Conservation (phyloP, 1,139 yeast genomes). For the Candida buenavistaensis region DNA sequence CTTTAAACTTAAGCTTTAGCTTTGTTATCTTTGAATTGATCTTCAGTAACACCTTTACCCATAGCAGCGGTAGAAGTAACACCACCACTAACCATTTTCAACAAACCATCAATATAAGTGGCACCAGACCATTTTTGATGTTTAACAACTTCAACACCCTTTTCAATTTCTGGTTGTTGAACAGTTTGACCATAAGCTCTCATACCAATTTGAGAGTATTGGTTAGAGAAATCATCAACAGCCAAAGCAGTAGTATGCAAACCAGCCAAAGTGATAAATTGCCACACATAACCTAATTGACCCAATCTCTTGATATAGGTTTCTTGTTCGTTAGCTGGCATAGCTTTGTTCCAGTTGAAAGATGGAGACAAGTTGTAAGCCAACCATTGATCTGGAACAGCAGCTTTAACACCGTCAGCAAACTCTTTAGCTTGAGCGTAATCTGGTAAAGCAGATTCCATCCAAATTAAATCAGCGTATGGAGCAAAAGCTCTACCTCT, state of each 20-base stretch:
- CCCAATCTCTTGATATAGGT: conserved; percentile 88
- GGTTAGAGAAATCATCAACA: conserved; percentile 79
- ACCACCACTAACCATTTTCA: conserved; percentile 93
- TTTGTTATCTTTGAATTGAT: conserved; percentile 66
- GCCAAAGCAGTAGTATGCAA: conserved; percentile 95
- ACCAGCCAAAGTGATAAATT: conserved; percentile 96
- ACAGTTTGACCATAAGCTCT: conserved; percentile 88
- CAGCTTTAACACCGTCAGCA: conserved; percentile 83
- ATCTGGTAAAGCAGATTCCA: conserved; percentile 97
- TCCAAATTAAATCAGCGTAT: conserved; percentile 95
- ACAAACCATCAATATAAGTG: conserved; percentile 88
- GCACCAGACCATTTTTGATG: conserved; percentile 99
- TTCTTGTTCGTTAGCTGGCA: conserved; percentile 84
- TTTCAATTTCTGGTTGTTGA: conserved; percentile 86
- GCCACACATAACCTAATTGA: conserved; percentile 94
- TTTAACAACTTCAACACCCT: conserved; percentile 92
- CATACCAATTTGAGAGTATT: conserved; percentile 85
- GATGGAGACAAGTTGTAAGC: conserved; percentile 96
- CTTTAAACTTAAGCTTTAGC: conserved; percentile 1
- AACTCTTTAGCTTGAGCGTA: conserved; percentile 92
- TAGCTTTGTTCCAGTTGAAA: conserved; percentile 96
- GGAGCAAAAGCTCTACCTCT: conserved; percentile 97
- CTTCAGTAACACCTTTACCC: conserved; percentile 99
- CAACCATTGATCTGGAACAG: conserved; percentile 88
- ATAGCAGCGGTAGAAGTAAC: conserved; percentile 94